Base-by-base conservation (phyloP, 768 basidiomycete genomes). In the Suillus occidentalis region DNA sequence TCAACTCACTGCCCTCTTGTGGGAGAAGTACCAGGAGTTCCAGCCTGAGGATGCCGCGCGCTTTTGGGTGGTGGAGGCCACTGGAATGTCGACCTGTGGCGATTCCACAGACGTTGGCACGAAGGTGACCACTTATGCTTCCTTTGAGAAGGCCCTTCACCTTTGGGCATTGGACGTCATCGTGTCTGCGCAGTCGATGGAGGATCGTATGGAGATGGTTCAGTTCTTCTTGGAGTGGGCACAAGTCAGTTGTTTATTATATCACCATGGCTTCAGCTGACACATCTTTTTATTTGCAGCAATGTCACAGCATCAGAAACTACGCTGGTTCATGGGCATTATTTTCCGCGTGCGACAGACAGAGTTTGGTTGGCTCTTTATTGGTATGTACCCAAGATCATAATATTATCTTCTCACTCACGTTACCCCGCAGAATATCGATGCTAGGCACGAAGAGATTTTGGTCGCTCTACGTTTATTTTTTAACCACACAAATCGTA, bases 141-240 rank as follows among this genome's bases (percentile, higher is more conserved):
- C 72, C 49, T 80, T 76, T 55, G 80, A 79, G 68, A 74, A 60
- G 55, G 75, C 75, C 6, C 63, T 82, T n/a, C 75, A 75, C 39
- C 71, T 77, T n/a, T 84, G 78, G 76, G 79, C 82, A 12, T 77
- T 81, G 86, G 14, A 75, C 58, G 63, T 67, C 9, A 72, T 77
- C 25, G 73, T 70, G 22, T 66, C 68, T 18, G 72, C 72, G 13
- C 56, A 61, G 39, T 71, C 75, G 25, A 22, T 62, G 13, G 69
- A 68, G 55, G 63, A 59, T 45, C 76, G 72, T 40, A 65, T 50
- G 9, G 66, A 71, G 49, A 65, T 80, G 25, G 68, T 82, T 0
- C 76, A 75, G 47, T 80, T 84, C 65, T 83, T 84, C 78, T 56
- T 84, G 31, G 81, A 84, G 62, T 66, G 84, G 55, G 81, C 84